Evolutionary conservation across 1,139 yeast species (phyloP), one percentile per base, ranked within the genome.

Genomic region (Ogataea hybrid): DNA sequence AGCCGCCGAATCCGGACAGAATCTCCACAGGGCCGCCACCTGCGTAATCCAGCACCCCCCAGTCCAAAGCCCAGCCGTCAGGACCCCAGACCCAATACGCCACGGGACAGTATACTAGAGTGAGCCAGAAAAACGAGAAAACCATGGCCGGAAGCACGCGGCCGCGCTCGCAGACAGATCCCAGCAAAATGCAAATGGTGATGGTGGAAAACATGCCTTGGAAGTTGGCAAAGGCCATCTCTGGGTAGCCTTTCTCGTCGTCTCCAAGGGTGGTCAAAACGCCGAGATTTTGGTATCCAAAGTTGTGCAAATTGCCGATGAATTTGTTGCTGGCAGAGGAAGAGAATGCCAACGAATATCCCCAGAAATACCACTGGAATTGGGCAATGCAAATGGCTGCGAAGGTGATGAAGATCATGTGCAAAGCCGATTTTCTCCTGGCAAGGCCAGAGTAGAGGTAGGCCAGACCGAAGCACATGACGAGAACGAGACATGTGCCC

Each of bases 21-120:
- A 92, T 87, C 64, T 92, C 97, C 32, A 92, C 96, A 1, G 97
- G 96, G 0, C 97, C 97, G 41, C 97, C 97, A 29, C 98, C 98
- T 25, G 98, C 97, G 64, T 88, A 92, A 63, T 92, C 98, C 44
- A 90, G 71, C 1, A 84, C 97, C 15, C 96, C 96, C 77, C 96
- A 90, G 54, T 77, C 73, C 64, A 71, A 77, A 30, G 96, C 96
- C 97, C 97, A 92, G 32, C 97, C 97, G 35, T 82, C 81, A 1
- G 83, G 58, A 46, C 89, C 84, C 98, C 97, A 92, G 44, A 87
- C 81, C 97, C 97, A 90, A 66, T 81, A 86, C 5, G 92, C 94
- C 17, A 92, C 77, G 0, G 97, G 97, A 62, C 95, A 85, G 65
- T 90, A 92, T 12, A 89, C 97, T 6, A 87, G 58, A 1, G 98